Evolutionary conservation across 345 rosid species (phyloP).

Genomic region (Melaleuca alternifolia): DNA sequence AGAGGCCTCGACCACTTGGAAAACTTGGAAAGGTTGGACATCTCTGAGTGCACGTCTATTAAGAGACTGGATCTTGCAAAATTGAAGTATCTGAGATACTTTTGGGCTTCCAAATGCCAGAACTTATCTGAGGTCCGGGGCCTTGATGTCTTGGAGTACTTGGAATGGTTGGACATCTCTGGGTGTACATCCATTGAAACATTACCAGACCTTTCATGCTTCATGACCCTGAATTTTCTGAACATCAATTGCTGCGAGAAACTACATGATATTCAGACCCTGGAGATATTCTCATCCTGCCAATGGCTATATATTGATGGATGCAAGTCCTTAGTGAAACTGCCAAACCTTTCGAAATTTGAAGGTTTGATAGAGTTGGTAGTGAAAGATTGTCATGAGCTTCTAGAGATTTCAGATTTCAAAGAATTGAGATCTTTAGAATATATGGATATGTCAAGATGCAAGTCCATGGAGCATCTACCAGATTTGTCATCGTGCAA

Average conservation of each 20-base stretch:
- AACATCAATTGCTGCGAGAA: neutral
- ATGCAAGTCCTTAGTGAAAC: neutral
- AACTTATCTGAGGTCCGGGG: neutral
- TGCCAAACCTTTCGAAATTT: neutral
- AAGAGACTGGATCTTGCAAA: neutral
- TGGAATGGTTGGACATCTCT: neutral
- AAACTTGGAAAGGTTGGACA: neutral
- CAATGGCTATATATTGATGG: neutral
- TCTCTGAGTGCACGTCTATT: neutral
- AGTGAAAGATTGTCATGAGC: neutral
- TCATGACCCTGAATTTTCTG: neutral
- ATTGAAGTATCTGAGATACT: neutral
- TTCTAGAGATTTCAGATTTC: neutral
- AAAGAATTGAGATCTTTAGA: neutral
- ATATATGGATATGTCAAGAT: neutral
- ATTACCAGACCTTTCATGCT: neutral
- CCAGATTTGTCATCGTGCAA: neutral
- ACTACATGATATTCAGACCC: neutral
- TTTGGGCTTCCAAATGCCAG: neutral
- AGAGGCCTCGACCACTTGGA: neutral
- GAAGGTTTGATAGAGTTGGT: neutral
- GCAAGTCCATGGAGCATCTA: neutral
- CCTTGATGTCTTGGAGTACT: neutral
- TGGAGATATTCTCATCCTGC: neutral
- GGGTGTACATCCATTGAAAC: neutral